phyloP scores from a whole-genome alignment of 495 filamentous ascomycete genomes.

The Lophium mytilinum region DNA sequence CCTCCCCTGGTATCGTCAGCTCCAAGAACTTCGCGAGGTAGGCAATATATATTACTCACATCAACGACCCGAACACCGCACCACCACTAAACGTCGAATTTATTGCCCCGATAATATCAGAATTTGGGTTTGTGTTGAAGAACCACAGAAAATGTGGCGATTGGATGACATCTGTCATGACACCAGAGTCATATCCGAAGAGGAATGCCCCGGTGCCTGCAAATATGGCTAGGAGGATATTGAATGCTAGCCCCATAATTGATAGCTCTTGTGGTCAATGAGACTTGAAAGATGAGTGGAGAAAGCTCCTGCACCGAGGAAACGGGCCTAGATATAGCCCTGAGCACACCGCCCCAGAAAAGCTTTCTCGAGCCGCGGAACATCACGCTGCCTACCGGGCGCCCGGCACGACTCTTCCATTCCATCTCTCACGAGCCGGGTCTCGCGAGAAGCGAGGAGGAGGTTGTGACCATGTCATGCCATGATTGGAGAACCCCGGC shows the following conservation, averaged over 20 bases:
- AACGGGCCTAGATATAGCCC: not conserved
- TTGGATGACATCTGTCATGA: constrained; percentile 33
- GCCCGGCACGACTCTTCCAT: not conserved
- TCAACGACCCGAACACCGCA: constrained; percentile 40
- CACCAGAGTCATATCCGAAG: constrained; percentile 36
- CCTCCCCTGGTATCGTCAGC: constrained; percentile 46
- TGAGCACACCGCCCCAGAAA: not conserved
- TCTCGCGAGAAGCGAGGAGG: not conserved
- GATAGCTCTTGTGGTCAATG: not conserved
- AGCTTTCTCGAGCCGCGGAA: not conserved
- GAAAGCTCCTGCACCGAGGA: not conserved
- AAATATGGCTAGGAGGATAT: constrained; percentile 26
- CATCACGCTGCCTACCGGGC: not conserved
- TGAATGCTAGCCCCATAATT: constrained; percentile 19
- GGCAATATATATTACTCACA: constrained; percentile 27
- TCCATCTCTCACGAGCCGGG: not conserved
- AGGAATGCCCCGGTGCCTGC: constrained; percentile 34
- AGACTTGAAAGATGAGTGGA: not conserved
- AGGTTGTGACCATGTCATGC: not conserved
- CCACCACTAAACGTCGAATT: constrained; percentile 27
- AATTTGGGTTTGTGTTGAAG: constrained; percentile 19
- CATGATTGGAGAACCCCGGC: not conserved
- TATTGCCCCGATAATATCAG: constrained; percentile 24
- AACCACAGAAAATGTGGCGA: constrained; percentile 35
- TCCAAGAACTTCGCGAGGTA: not conserved